Conservation (phyloP, 768 basidiomycete genomes). For the Tylopilus sp. region DNA sequence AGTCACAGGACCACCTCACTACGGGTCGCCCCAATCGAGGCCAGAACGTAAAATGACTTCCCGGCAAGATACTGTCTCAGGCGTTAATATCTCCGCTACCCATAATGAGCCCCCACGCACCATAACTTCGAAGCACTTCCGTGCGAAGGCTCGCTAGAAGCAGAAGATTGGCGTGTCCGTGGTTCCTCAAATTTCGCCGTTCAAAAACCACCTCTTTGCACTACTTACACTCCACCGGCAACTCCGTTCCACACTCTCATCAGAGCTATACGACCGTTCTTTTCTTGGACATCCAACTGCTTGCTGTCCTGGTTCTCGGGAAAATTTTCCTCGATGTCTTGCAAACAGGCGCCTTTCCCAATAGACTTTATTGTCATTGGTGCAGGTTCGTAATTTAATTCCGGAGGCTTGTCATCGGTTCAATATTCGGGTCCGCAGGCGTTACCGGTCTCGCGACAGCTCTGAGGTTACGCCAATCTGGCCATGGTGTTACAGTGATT, state of each 20-base stretch:
- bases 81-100: constrained; percentile 7
- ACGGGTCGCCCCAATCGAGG: not conserved
- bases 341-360: constrained; percentile 21
- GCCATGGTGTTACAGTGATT: constrained; percentile 57
- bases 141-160: constrained; percentile 21
- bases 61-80: not conserved
- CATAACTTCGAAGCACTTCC: constrained; percentile 8
- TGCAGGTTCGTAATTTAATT: constrained; percentile 21
- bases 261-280: not conserved
- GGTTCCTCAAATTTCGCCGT: constrained; percentile 7
- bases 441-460: constrained; percentile 59
- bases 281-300: not conserved
- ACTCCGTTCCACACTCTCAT: not conserved
- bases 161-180: constrained; percentile 8
- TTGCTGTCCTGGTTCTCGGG: not conserved
- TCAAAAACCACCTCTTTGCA: constrained; percentile 15
- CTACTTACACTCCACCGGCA: not conserved
- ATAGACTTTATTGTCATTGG: constrained; percentile 33
- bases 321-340: constrained; percentile 13
- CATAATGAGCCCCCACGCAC: constrained; percentile 3
- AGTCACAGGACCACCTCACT: not conserved
- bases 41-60: constrained; percentile 5
- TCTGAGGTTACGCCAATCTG: constrained; percentile 51
- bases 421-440: constrained; percentile 19
- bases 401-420: not conserved